phyloP scores from a whole-genome alignment of 768 basidiomycete species.

The Psilocybe subaeruginosa region DNA sequence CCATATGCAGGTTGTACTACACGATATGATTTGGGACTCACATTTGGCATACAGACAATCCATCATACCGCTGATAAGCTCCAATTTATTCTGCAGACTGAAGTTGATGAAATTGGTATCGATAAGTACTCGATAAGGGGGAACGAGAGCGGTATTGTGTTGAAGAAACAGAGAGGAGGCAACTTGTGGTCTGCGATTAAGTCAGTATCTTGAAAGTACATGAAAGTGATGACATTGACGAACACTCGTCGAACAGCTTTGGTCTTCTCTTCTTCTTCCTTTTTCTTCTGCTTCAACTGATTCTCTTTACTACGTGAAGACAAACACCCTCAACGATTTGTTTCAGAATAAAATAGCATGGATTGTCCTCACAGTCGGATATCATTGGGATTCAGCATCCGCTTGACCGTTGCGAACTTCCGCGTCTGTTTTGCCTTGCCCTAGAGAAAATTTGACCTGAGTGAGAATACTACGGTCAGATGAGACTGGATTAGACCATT shows the following conservation, averaged over 20 bases:
- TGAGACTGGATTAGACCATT: slow-evolving; percentile 15
- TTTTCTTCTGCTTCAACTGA: slow-evolving; percentile 86
- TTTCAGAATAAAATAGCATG: background rate
- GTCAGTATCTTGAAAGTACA: slow-evolving; percentile 8
- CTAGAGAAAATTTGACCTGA: slow-evolving; percentile 40
- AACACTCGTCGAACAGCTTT: slow-evolving; percentile 81
- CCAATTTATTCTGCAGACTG: slow-evolving; percentile 96
- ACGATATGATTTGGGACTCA: slow-evolving; percentile 30
- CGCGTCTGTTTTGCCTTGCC: slow-evolving; percentile 92
- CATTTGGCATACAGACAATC: slow-evolving; percentile 98
- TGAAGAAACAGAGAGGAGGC: slow-evolving; percentile 94
- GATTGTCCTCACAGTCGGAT: slow-evolving; percentile 75
- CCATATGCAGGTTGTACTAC: background rate
- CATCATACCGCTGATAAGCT: slow-evolving; percentile 99
- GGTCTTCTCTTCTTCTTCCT: slow-evolving; percentile 78
- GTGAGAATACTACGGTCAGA: background rate
- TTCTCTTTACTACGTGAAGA: slow-evolving; percentile 79
- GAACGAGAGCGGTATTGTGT: slow-evolving; percentile 94
- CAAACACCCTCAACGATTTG: slow-evolving; percentile 9
- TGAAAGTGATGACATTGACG: slow-evolving; percentile 32
- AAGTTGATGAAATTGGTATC: slow-evolving; percentile 99
- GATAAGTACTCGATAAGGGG: slow-evolving; percentile 95
- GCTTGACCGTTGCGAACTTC: slow-evolving; percentile 94
- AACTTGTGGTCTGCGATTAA: slow-evolving; percentile 66
- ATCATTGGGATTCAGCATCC: slow-evolving; percentile 92